These are phyloP conservation scores for Petunia axillaris DNA, from an alignment of 257 asterid genomes.

Conservation along the genomic window DNA sequence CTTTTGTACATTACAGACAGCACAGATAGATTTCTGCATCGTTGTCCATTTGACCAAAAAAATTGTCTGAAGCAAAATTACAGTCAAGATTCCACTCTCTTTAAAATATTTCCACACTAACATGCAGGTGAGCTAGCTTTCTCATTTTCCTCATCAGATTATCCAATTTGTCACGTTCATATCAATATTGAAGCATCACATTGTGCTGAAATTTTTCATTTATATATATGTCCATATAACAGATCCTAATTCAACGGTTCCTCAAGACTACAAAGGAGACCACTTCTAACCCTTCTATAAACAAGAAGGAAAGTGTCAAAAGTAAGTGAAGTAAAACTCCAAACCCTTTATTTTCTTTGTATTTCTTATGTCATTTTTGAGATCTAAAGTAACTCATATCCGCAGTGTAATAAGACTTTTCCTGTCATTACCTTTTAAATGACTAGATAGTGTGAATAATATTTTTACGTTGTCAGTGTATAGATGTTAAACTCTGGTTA, in stretches of 20 bases:
- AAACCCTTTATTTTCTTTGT: not conserved
- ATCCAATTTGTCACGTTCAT: conserved; percentile 10
- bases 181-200: not conserved
- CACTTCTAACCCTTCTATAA: conserved; percentile 13
- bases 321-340: not conserved
- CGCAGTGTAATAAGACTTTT: too few relatives aligned
- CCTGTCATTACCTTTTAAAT: not conserved
- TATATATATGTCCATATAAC: conserved; percentile 33
- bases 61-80: conserved; percentile 32
- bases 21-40: conserved; percentile 54
- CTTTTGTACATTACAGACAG: conserved; percentile 45
- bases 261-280: conserved; percentile 43
- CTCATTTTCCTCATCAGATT: conserved; percentile 20
- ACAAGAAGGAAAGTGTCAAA: conserved; percentile 16
- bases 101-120: conserved; percentile 42
- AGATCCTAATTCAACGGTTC: conserved; percentile 57
- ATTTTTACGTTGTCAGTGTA: not conserved
- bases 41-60: conserved; percentile 65
- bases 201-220: conserved; percentile 33
- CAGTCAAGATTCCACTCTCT: conserved; percentile 20
- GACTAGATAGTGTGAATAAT: not conserved
- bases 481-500: not conserved
- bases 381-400: too few relatives aligned
- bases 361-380: not conserved
- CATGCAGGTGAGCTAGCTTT: conserved; percentile 75